Base-by-base conservation (phyloP, 2,329 filamentous ascomycete species). In the Aspergillus aculeatinus region DNA sequence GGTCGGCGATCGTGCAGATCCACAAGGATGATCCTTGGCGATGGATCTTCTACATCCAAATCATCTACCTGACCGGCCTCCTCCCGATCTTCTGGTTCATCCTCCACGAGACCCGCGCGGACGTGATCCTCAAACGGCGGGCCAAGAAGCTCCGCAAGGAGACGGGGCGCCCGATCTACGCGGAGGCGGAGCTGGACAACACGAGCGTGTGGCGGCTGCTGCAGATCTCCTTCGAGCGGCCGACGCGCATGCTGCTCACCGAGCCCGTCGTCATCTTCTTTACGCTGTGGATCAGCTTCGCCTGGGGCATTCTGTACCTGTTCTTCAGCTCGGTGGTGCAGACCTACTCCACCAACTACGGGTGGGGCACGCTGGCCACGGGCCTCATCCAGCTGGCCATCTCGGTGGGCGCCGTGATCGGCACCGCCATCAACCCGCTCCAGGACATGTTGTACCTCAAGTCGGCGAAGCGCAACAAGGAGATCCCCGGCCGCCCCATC, bases 11-110 rank as follows among this genome's bases (percentile, higher is more conserved):
- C 27, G 67, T 77, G 19, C 63, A 72, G 5, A 76, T 76, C 27
- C 69, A 68, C 9, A 73, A 73, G 49, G 57, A 35, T 1, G 63
- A 66, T 7, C 72, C 73, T 1, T 80, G 78, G 78, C 67, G 77
- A 64, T 81, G 79, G 78, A 79, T 81, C 42, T 81, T 78, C 61
- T 72, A 77, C 29, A 70, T 77, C 27, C 78, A 80, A 21, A 79
- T 81, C 33, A 77, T 80, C 51, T 76, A 79, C 61, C 77, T 79
- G 35, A 74, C 74, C 3, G 77, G 67, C 0, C 63, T 79, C 5
- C 73, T 80, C 1, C 77, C 79, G 0, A 51, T 80, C 1, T 71
- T 81, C 48, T 77, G 72, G 65, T 57, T 81, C 2, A 67, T 80
- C 39, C 72, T 80, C 21, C 69, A 71, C 9, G 77, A 80, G 58